A percentile compares a stretch with the other conserved stretches of the same genome.
Conservation (phyloP, 495 filamentous ascomycete species). For the Hypomontagnella monticulosa region DNA sequence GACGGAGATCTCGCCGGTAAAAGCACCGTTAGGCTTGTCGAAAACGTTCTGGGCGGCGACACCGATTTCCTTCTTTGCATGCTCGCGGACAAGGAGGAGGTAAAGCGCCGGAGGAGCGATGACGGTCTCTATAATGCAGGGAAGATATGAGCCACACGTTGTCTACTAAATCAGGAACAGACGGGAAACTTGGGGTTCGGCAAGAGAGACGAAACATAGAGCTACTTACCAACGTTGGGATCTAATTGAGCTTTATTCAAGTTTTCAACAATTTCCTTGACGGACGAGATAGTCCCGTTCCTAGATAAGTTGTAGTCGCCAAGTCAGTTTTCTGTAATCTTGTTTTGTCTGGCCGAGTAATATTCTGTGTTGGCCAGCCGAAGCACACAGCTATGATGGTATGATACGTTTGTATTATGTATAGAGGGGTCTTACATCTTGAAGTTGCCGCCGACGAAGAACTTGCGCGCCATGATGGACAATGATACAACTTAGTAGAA, state of each 20-base stretch:
- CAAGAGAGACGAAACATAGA: not conserved
- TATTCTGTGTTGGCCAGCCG: not conserved
- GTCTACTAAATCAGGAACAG: not conserved
- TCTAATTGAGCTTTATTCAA: conserved; percentile 83
- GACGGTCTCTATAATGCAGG: conserved; percentile 76
- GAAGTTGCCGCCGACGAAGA: conserved; percentile 99
- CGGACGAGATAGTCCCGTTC: conserved; percentile 90
- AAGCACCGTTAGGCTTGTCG: conserved; percentile 95
- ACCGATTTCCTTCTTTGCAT: conserved; percentile 70
- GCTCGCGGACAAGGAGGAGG: conserved; percentile 83
- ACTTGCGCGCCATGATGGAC: conserved; percentile 87
- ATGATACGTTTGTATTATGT: conserved; percentile 29
- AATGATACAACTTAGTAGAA: conserved; percentile 21
- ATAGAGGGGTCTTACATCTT: conserved; percentile 77
- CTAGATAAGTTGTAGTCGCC: conserved; percentile 52
- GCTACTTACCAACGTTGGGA: conserved; percentile 67
- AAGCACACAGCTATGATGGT: not conserved
- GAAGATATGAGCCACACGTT: conserved; percentile 7
- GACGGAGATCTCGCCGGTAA: conserved; percentile 95
- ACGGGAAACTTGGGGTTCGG: not conserved
- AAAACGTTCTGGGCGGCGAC: conserved; percentile 96
- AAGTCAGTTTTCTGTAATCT: conserved; percentile 18
- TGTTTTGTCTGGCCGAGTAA: not conserved
- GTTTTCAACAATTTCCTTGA: conserved; percentile 86
- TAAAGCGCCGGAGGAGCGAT: conserved; percentile 91